Conservation (phyloP, 176 grass and related monocot genomes). For the Puya raimondii region DNA sequence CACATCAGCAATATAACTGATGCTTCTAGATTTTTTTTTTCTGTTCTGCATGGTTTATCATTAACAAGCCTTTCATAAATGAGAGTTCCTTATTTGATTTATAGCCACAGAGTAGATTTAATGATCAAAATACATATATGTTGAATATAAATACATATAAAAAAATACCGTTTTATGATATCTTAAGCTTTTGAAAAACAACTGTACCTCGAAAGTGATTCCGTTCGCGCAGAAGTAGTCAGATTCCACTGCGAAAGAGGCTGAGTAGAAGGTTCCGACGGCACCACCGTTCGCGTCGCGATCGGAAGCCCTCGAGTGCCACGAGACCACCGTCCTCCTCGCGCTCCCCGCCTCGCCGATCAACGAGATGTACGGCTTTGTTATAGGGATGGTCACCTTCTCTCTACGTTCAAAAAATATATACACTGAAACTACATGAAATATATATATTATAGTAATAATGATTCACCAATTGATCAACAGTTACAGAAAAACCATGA, state of each 20-base stretch:
- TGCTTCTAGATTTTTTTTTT: too few species aligned
- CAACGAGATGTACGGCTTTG: slow-evolving; percentile 84
- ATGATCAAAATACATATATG: too few species aligned
- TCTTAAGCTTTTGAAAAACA: not conserved
- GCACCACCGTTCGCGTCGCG: slow-evolving; percentile 24
- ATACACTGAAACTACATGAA: not conserved
- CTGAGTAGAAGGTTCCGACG: slow-evolving; percentile 76
- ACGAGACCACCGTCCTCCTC: slow-evolving; percentile 57
- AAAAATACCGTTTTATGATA: too few species aligned
- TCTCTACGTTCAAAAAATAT: slow-evolving; percentile 41
- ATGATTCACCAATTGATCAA: not conserved
- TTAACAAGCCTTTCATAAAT: not conserved
- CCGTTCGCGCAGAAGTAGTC: slow-evolving; percentile 83
- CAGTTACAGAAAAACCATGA: not conserved
- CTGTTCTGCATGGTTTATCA: too few species aligned
- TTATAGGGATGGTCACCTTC: slow-evolving; percentile 80
- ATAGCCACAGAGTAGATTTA: too few species aligned
- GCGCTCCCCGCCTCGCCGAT: slow-evolving; percentile 49
- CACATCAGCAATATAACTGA: too few species aligned
- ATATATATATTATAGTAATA: not conserved
- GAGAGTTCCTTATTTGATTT: not conserved
- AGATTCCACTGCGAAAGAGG: slow-evolving; percentile 75
- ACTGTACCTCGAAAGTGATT: slow-evolving; percentile 72
- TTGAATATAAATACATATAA: too few species aligned
- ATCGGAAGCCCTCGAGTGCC: slow-evolving; percentile 60